Conservation (phyloP, 2,329 filamentous ascomycete genomes). For the Lachnellula arida region DNA sequence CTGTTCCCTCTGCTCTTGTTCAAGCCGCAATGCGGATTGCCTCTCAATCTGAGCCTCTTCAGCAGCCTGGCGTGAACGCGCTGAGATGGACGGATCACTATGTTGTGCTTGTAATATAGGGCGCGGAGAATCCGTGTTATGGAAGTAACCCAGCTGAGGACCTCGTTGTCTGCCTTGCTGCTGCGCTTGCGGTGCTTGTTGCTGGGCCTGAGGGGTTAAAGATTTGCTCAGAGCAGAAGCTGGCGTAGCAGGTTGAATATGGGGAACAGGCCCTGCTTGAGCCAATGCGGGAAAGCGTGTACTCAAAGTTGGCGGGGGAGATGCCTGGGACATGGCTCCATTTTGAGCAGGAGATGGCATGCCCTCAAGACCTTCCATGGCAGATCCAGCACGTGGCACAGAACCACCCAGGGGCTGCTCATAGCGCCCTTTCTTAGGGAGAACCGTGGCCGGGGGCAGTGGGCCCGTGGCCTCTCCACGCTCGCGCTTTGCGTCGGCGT, state of each 20-base stretch:
- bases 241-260: conserved; percentile 24
- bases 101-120: conserved; percentile 19
- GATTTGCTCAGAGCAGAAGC: conserved; percentile 24
- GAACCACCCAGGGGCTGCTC: conserved; percentile 41
- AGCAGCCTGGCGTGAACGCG: conserved; percentile 25
- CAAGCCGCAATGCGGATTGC: conserved; percentile 25
- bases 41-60: conserved; percentile 30
- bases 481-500: conserved; percentile 52
- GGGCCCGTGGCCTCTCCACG: conserved; percentile 56
- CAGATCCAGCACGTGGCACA: conserved; percentile 43
- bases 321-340: conserved; percentile 21
- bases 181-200: conserved; percentile 18
- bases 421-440: conserved; percentile 44
- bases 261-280: conserved; percentile 30
- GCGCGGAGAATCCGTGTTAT: conserved; percentile 20
- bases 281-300: conserved; percentile 30
- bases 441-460: conserved; percentile 52
- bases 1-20: conserved; percentile 20
- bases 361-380: conserved; percentile 43
- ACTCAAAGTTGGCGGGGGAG: conserved; percentile 20
- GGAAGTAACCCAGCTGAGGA: conserved; percentile 29
- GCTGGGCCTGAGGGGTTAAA: conserved; percentile 22
- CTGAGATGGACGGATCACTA: conserved; percentile 17
- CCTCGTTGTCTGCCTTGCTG: conserved; percentile 22
- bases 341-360: conserved; percentile 18